Percentiles rank a stretch among this genome's conserved stretches.
Conservation (phyloP, 306 rosid species). For the Citrullus amarus region DNA sequence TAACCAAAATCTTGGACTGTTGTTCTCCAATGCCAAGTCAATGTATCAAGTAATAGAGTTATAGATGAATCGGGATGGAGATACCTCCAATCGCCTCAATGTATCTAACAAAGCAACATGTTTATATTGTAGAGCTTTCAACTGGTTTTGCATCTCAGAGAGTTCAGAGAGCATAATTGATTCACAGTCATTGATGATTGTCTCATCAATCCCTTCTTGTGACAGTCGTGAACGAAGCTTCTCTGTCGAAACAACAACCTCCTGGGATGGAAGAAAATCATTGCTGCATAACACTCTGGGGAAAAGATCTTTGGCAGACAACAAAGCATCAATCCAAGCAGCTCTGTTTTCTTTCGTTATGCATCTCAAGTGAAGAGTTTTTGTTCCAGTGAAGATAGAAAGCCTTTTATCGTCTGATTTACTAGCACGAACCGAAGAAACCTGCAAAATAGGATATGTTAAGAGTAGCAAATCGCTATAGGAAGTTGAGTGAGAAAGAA, state of each 20-base stretch:
- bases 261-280: conserved; percentile 66
- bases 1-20: neutral
- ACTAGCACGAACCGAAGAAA: conserved; percentile 91
- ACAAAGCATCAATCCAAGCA: conserved; percentile 79
- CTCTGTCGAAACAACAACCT: conserved; percentile 82
- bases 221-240: conserved; percentile 60
- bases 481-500: conserved; percentile 3
- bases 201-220: conserved; percentile 71
- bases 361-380: conserved; percentile 85
- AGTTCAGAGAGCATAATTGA: conserved; percentile 79
- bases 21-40: neutral
- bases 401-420: conserved; percentile 95
- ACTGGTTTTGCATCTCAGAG: conserved; percentile 65
- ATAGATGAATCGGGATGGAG: neutral
- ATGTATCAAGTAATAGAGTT: neutral
- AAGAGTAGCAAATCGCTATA: conserved; percentile 17
- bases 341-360: conserved; percentile 76
- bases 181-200: conserved; percentile 66
- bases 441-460: conserved; percentile 42
- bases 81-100: conserved; percentile 86
- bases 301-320: conserved; percentile 83
- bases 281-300: conserved; percentile 62
- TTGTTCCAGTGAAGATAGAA: conserved; percentile 88
- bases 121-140: conserved; percentile 70
- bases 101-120: conserved; percentile 70